Evolutionary conservation across 2,329 filamentous ascomycete genomes (phyloP).

Genomic region (Aspergillus pseudonomiae): DNA sequence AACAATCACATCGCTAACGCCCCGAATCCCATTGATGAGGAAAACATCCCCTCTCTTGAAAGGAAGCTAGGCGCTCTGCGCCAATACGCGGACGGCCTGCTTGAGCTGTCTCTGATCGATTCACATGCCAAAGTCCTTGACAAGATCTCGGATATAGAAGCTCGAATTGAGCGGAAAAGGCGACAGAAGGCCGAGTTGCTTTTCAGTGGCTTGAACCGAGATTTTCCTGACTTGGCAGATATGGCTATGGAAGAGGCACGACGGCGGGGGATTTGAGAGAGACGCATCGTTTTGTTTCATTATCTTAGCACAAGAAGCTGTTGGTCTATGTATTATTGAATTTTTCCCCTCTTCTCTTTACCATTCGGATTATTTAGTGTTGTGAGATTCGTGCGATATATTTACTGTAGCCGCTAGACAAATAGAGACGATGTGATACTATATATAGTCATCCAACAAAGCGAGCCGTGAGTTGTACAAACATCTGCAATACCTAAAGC

Average conservation of each 20-base stretch:
- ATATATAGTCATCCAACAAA: background rate
- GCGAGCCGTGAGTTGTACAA: conserved; percentile 4
- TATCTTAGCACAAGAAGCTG: background rate
- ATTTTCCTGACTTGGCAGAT: conserved; percentile 25
- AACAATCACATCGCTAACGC: background rate
- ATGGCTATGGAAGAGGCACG: conserved; percentile 24
- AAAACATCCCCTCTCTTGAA: conserved; percentile 23
- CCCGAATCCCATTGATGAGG: conserved; percentile 2
- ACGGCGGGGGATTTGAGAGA: conserved; percentile 17
- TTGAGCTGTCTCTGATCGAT: conserved; percentile 28
- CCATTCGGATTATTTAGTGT: no score
- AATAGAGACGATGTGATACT: background rate
- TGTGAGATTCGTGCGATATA: background rate
- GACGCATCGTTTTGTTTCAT: background rate
- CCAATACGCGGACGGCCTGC: conserved; percentile 27
- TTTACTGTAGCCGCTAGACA: background rate
- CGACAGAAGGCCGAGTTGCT: conserved; percentile 22
- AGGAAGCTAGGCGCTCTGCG: conserved; percentile 23
- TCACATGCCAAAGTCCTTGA: conserved; percentile 28
- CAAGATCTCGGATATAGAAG: conserved; percentile 23
- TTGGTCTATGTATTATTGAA: no score
- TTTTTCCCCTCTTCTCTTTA: background rate
- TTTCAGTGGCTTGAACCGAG: conserved; percentile 17
- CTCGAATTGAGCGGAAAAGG: conserved; percentile 18
- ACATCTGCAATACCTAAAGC: background rate